Evolutionary conservation across 129 eudicot genomes (phyloP), one percentile per base, ranked within the genome.

Genomic region (Artemisia annua): DNA sequence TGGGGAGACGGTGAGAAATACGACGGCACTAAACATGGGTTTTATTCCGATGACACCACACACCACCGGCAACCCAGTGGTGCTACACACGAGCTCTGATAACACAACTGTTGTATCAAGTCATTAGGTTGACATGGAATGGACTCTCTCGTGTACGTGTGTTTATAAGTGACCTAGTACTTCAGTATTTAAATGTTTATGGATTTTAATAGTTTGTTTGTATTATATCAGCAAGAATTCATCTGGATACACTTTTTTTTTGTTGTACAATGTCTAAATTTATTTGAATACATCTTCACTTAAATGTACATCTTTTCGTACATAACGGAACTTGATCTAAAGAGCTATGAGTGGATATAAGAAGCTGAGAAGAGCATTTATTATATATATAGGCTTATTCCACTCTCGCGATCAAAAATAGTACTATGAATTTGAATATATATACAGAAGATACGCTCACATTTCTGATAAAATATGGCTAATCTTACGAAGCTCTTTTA

Each of bases 401-500:
- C 70, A 46, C 75, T 51, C 78, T 83, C 71, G 24, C 24, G 48
- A 69, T 70, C 32, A 49, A 52, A 30, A 69, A 74, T 59, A 26
- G 50, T 75, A 70, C 66, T 56, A 73, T 63, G 46, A 63, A 75
- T 66, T 48, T 15, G 44, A 49, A 68, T 76, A 76, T 74, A 74
- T 13, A 66, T 71, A 75, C 20, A 60, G 1, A 66, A 26, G 16
- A 35, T 9, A 26, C 9, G 71, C 57, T 88, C 80, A 94, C 96
- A 94, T 86, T 79, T 90, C 98, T 2, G 93, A 88, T 43, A 94
- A 66, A 55, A 94, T 78, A 66, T 86, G 83, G 80, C 98, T 88
- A 73, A 94, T 94, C 65, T 94, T 94, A 69, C 98, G 82, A 71
- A 90, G 97, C 96, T 94, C 97, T 75, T 87, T 88, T n/a, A 94